Conservation (phyloP, 805 yeast species). For the Saturnispora bothae region DNA sequence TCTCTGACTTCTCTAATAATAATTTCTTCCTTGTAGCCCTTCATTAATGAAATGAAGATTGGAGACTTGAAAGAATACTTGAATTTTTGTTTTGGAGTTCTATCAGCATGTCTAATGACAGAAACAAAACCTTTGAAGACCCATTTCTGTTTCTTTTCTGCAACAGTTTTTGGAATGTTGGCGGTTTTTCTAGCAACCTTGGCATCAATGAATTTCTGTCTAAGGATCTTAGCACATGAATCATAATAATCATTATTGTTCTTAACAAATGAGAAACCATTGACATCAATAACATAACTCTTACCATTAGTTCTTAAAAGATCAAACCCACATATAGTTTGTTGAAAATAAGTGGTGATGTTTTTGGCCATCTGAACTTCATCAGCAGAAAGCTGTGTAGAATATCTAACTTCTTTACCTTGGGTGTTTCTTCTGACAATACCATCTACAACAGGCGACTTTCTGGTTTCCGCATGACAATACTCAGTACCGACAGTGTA, state of each 20-base stretch:
- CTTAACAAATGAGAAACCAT: conserved; percentile 95
- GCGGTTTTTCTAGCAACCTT: conserved; percentile 35
- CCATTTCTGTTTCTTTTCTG: conserved; percentile 83
- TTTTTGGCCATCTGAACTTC: conserved; percentile 75
- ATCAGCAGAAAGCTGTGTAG: conserved; percentile 65
- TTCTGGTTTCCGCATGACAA: conserved; percentile 97
- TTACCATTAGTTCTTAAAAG: conserved; percentile 78
- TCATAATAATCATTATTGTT: conserved; percentile 84
- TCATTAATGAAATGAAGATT: conserved; percentile 71
- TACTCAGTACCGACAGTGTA: conserved; percentile 86
- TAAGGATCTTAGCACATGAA: conserved; percentile 63
- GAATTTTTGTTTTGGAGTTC: conserved; percentile 97
- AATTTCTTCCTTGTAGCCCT: conserved; percentile 94
- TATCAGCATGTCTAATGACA: conserved; percentile 92
- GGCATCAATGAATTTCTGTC: conserved; percentile 62
- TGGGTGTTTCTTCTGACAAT: conserved; percentile 94
- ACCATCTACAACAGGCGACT: conserved; percentile 99
- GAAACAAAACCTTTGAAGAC: conserved; percentile 86
- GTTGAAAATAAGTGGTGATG: conserved; percentile 70
- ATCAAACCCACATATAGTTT: conserved; percentile 96
- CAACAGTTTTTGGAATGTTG: conserved; percentile 30
- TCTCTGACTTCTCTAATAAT: conserved; percentile 86
- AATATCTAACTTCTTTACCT: conserved; percentile 90
- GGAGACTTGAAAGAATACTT: conserved; percentile 89
- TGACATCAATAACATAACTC: conserved; percentile 92